Evolutionary conservation across 345 rosid genomes (phyloP).

Genomic region (Boechera stricta): DNA sequence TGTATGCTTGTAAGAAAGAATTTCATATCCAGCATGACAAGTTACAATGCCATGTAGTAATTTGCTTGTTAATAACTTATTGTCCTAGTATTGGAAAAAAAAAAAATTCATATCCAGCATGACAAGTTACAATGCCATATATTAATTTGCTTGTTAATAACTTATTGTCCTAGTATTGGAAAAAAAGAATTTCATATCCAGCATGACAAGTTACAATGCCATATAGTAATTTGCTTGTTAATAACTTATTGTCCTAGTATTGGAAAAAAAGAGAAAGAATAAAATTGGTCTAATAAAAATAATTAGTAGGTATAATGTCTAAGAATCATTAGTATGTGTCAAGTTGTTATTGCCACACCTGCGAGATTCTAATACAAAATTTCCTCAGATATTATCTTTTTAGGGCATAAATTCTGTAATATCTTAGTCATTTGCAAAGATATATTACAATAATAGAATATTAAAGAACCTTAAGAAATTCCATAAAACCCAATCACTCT

Average conservation of each 20-base stretch:
- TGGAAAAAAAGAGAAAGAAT: too few species aligned
- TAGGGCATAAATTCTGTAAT: conserved; percentile 39
- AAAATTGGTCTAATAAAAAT: not conserved
- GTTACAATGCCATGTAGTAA: not conserved
- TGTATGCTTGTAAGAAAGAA: conserved; percentile 1
- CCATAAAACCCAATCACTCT: conserved; percentile 37
- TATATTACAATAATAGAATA: conserved; percentile 36
- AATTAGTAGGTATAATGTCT: conserved; percentile 30
- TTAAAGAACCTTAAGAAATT: conserved; percentile 49
- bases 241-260: too few species aligned
- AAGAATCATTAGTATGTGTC: conserved; percentile 36
- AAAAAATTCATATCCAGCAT: too few species aligned
- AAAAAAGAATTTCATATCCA: too few species aligned
- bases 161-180: too few species aligned
- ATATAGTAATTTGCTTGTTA: conserved; percentile 2
- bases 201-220: too few species aligned
- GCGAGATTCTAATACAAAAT: conserved; percentile 27
- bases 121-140: not conserved
- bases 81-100: not conserved
- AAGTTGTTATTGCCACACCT: conserved; percentile 35
- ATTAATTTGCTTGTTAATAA: not conserved
- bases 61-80: not conserved
- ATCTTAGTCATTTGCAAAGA: conserved; percentile 34
- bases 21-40: conserved; percentile 6
- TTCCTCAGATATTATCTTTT: conserved; percentile 36